phyloP scores from a whole-genome alignment of 2,329 filamentous ascomycete species.

The Zasmidium angulare region DNA sequence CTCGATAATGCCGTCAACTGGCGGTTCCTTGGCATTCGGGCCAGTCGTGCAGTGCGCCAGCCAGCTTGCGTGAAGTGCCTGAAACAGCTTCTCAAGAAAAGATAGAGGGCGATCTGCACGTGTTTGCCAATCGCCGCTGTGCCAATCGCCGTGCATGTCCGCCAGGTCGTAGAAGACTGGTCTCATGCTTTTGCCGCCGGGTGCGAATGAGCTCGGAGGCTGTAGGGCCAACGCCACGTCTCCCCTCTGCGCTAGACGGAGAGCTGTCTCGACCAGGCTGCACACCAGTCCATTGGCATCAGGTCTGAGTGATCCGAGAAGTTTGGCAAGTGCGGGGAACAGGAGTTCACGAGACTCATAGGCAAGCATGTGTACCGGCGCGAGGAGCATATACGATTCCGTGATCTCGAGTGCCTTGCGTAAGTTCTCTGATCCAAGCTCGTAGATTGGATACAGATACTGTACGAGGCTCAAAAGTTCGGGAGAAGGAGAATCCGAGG shows the following conservation, averaged over 20 bases:
- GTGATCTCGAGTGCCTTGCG: slow-evolving; percentile 51
- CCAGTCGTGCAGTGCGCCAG: slow-evolving; percentile 79
- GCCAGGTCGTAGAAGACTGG: slow-evolving; percentile 17
- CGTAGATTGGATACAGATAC: slow-evolving; percentile 49
- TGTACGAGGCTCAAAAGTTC: slow-evolving; percentile 45
- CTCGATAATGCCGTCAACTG: slow-evolving; percentile 72
- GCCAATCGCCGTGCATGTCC: no score
- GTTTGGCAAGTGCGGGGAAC: slow-evolving; percentile 40
- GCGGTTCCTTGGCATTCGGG: slow-evolving; percentile 67
- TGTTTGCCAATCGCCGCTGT: no score
- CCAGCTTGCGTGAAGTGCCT: slow-evolving; percentile 48
- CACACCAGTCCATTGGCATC: slow-evolving; percentile 50
- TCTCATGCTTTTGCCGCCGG: no score
- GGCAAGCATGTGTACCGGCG: slow-evolving; percentile 49
- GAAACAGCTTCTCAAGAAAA: slow-evolving; percentile 56
- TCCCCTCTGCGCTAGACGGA: slow-evolving; percentile 42
- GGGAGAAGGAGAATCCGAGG: slow-evolving; percentile 39
- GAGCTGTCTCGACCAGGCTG: slow-evolving; percentile 46
- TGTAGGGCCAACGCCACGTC: no score
- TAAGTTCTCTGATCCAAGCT: slow-evolving; percentile 50
- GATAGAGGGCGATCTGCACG: slow-evolving; percentile 47
- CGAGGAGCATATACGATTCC: slow-evolving; percentile 50
- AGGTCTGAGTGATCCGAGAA: slow-evolving; percentile 47
- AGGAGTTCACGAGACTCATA: slow-evolving; percentile 41
- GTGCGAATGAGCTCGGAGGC: no score